phyloP scores from a whole-genome alignment of 768 basidiomycete genomes.

The Amanita pallidorosea region DNA sequence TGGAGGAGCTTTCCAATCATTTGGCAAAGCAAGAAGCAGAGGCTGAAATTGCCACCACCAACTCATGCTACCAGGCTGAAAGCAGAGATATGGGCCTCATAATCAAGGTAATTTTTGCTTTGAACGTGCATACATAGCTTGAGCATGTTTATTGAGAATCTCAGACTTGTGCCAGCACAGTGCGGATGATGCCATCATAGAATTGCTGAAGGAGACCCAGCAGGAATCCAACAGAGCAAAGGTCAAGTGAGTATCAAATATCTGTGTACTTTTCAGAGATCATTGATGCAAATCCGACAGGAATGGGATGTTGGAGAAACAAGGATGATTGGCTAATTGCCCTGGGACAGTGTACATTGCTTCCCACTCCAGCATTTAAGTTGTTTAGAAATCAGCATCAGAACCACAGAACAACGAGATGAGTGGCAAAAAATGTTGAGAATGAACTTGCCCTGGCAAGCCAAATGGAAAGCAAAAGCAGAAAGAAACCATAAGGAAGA shows the following conservation, averaged over 20 bases:
- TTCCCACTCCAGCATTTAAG: background rate
- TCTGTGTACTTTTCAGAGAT: no score
- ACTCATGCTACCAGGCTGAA: slow-evolving; percentile 14
- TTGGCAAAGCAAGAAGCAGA: no score
- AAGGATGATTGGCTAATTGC: no score
- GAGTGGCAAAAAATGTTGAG: background rate
- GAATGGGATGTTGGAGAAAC: no score
- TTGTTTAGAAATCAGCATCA: background rate
- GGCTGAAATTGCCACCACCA: no score
- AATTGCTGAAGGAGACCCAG: background rate
- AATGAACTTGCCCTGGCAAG: background rate
- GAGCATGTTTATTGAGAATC: slow-evolving; percentile 1
- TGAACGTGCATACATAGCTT: slow-evolving; percentile 8
- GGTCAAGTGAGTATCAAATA: no score
- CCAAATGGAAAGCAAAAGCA: background rate
- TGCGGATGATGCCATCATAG: background rate
- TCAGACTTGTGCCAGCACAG: slow-evolving; percentile 1
- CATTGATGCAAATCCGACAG: no score
- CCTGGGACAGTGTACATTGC: background rate
- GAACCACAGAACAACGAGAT: background rate
- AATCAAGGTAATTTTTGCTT: slow-evolving; percentile 9
- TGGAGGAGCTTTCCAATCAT: no score
- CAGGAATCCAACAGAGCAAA: background rate
- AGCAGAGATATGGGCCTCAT: slow-evolving; percentile 11
- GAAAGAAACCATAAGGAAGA: background rate